These are phyloP conservation scores for Cadophora sp. DNA, from an alignment of 2,329 filamentous ascomycete species.

Conservation along the genomic window DNA sequence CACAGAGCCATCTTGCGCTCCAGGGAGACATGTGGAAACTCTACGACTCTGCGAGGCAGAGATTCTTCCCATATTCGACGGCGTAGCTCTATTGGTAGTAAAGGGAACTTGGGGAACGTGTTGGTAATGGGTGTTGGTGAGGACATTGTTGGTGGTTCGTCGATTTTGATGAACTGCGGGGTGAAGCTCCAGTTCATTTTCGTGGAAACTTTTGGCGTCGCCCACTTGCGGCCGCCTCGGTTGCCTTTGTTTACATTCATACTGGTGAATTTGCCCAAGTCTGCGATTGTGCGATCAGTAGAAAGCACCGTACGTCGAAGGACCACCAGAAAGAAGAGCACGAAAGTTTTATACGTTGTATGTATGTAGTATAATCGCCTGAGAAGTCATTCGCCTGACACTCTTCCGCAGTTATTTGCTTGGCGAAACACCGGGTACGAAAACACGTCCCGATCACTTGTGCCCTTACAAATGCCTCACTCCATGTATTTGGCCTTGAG, in stretches of 20 bases:
- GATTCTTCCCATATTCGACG: constrained; percentile 7
- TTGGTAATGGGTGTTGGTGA: background rate
- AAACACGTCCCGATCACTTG: too few relatives aligned
- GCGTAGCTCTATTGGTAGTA: constrained; percentile 6
- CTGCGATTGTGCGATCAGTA: too few relatives aligned
- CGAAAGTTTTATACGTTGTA: too few relatives aligned
- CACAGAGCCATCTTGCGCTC: background rate
- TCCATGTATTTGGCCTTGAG: too few relatives aligned
- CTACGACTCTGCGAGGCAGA: background rate
- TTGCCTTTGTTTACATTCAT: constrained; percentile 1
- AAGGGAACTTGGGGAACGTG: background rate
- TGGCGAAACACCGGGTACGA: too few relatives aligned
- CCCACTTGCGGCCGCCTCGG: constrained; percentile 10
- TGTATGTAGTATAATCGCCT: too few relatives aligned
- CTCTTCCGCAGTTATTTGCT: too few relatives aligned
- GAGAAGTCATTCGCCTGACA: too few relatives aligned
- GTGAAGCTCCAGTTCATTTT: background rate
- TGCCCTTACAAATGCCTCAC: too few relatives aligned
- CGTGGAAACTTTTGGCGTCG: background rate
- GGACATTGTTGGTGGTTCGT: background rate
- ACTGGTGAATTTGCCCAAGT: background rate
- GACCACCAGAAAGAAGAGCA: too few relatives aligned
- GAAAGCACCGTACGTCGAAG: too few relatives aligned
- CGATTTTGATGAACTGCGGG: background rate
- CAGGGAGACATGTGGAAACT: constrained; percentile 12